Evolutionary conservation across 2,329 filamentous ascomycete species (phyloP).

Genomic region (Fusarium acutatum): DNA sequence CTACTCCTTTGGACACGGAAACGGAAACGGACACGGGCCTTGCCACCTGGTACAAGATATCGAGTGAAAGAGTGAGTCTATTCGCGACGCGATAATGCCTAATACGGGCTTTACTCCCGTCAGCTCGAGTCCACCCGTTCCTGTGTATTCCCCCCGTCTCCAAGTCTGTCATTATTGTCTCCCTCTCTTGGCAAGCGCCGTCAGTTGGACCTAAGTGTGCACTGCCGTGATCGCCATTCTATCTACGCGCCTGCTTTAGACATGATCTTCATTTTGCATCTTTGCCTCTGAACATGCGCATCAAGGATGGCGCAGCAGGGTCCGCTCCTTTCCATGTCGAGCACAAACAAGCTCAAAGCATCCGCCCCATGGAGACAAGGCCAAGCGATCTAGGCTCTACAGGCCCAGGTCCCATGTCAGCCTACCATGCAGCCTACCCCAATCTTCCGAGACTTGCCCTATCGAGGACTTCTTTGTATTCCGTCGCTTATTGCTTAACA

Average conservation of each 20-base stretch:
- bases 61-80: slow-evolving; percentile 19
- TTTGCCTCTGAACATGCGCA: background rate
- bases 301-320: slow-evolving; percentile 27
- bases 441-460: slow-evolving; percentile 10
- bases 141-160: background rate
- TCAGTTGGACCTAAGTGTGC: background rate
- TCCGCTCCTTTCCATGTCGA: slow-evolving; percentile 2
- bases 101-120: background rate
- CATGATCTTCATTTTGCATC: background rate
- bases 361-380: slow-evolving; percentile 2
- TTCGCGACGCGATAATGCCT: slow-evolving; percentile 4
- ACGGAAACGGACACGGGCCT: background rate
- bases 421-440: slow-evolving; percentile 21
- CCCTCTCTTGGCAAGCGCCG: slow-evolving; percentile 21
- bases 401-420: slow-evolving; percentile 21
- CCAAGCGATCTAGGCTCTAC: slow-evolving; percentile 23
- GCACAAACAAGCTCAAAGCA: slow-evolving; percentile 25
- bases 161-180: background rate
- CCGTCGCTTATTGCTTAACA: slow-evolving; percentile 5
- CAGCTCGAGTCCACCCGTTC: background rate
- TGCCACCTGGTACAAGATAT: background rate
- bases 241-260: slow-evolving; percentile 5
- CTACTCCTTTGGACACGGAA: background rate
- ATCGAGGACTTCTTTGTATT: slow-evolving; percentile 5
- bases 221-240: background rate